Conservation (phyloP, 2,329 filamentous ascomycete species). For the Juglanconis juglandina region DNA sequence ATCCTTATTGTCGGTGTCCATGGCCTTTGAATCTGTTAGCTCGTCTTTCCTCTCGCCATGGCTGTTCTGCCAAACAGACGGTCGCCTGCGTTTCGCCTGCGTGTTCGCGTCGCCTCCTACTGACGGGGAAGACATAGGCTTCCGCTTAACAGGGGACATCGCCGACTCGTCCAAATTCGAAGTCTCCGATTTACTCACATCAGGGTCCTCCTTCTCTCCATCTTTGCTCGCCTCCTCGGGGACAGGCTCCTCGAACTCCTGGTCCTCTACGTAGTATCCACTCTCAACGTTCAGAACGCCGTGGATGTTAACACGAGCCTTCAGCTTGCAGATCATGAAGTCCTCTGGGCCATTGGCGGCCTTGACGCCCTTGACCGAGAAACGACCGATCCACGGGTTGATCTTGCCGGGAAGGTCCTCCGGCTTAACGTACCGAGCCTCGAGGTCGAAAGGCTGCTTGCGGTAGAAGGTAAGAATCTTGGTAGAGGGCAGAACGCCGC, state of each 20-base stretch:
- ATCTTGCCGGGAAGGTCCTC: constrained; percentile 83
- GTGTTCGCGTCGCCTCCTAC: neutral
- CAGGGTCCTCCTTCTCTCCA: constrained; percentile 62
- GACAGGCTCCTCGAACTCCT: constrained; percentile 92
- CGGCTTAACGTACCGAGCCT: constrained; percentile 88
- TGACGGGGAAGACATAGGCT: constrained; percentile 9
- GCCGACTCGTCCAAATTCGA: neutral
- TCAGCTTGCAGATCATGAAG: constrained; percentile 99
- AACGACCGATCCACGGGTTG: constrained; percentile 93
- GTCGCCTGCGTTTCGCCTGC: constrained; percentile 13
- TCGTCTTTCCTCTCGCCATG: constrained; percentile 5
- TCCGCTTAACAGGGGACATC: constrained; percentile 7
- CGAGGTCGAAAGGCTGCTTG: constrained; percentile 94
- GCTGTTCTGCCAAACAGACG: neutral
- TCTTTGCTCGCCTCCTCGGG: constrained; percentile 61
- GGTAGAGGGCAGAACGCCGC: constrained; percentile 94
- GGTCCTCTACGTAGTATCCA: constrained; percentile 96
- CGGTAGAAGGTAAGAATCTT: constrained; percentile 99
- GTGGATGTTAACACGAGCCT: constrained; percentile 94
- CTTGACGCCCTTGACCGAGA: constrained; percentile 97
- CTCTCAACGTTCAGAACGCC: constrained; percentile 94
- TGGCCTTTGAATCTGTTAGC: constrained; percentile 53
- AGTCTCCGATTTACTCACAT: constrained; percentile 57
- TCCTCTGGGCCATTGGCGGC: constrained; percentile 81
- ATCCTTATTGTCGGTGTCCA: constrained; percentile 76